Conservation (phyloP, 1,284 basidiomycete species). For the Rhodotorula glutinis region DNA sequence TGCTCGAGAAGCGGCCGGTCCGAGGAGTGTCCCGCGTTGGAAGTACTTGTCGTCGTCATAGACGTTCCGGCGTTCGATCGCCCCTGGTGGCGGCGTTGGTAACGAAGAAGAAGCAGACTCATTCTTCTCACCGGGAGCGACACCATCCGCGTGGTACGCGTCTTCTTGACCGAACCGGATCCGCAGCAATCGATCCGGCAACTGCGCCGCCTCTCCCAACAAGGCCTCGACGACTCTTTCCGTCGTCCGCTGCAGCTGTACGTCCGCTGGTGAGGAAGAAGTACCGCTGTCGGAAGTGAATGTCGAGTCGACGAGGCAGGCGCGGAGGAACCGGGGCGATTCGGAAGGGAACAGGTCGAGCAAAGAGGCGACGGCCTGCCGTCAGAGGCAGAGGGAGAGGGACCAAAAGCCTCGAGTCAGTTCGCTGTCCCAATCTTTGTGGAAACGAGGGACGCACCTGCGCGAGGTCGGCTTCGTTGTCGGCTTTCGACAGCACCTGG, state of each 20-base stretch:
- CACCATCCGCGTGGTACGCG: too few species aligned
- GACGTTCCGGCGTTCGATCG: conserved; percentile 57
- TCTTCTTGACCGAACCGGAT: not conserved
- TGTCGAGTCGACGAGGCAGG: conserved; percentile 56
- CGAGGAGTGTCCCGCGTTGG: conserved; percentile 3
- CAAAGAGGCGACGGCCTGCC: conserved; percentile 62
- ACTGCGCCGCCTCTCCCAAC: conserved; percentile 63
- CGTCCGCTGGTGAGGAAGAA: not conserved
- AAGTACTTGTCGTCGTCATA: conserved; percentile 57
- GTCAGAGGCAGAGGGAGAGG: conserved; percentile 35
- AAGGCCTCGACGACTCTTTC: conserved; percentile 62
- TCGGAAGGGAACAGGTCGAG: conserved; percentile 67
- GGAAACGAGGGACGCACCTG: conserved; percentile 7
- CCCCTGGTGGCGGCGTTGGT: conserved; percentile 39
- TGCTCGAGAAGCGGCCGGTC: not conserved
- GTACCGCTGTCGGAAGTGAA: conserved; percentile 39
- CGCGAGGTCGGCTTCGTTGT: not conserved
- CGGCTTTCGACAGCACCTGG: not conserved
- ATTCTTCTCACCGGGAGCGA: too few species aligned
- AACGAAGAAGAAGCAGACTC: too few species aligned
- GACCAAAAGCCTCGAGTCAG: too few species aligned
- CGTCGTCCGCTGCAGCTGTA: conserved; percentile 43
- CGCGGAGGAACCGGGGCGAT: conserved; percentile 57
- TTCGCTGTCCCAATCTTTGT: too few species aligned
- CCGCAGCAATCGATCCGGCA: conserved; percentile 50